Conservation (phyloP, 441 rosid genomes). For the Gossypium lobatum region DNA sequence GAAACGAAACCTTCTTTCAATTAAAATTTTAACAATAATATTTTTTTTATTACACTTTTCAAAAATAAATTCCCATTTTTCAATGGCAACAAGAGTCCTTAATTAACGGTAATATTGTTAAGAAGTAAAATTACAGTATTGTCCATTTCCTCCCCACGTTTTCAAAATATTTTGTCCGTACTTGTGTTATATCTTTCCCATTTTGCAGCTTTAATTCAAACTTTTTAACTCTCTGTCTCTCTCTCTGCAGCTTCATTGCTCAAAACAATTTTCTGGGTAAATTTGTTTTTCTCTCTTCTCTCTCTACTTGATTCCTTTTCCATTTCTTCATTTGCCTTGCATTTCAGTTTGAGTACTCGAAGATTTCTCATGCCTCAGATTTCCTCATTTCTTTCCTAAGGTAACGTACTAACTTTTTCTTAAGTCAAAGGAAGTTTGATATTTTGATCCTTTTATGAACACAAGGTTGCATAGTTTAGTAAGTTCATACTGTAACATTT, state of each 20-base stretch:
- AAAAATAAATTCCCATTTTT: too few relatives aligned
- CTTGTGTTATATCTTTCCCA: slow-evolving; percentile 13
- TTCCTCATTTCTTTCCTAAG: not conserved
- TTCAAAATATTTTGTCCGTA: not conserved
- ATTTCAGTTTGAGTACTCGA: not conserved
- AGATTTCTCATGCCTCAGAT: not conserved
- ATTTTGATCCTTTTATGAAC: not conserved
- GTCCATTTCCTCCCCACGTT: not conserved
- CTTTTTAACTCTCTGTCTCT: slow-evolving; percentile 13
- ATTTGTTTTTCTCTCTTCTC: not conserved
- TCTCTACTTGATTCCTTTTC: not conserved
- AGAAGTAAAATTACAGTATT: not conserved
- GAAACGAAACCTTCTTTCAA: too few relatives aligned
- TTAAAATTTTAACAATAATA: too few relatives aligned
- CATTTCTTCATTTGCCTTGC: not conserved
- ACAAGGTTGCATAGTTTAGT: not conserved
- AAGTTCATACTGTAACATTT: not conserved
- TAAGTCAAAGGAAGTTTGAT: not conserved
- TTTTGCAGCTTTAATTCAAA: slow-evolving; percentile 48
- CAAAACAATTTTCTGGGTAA: not conserved
- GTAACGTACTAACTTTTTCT: not conserved
- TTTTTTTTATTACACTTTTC: too few relatives aligned
- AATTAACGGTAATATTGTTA: too few relatives aligned
- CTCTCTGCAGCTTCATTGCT: not conserved
- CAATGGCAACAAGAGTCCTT: too few relatives aligned